A percentile compares a stretch with the other conserved stretches of the same genome.
phyloP scores from a whole-genome alignment of 2,329 filamentous ascomycete genomes.

The Nothopassalora personata region DNA sequence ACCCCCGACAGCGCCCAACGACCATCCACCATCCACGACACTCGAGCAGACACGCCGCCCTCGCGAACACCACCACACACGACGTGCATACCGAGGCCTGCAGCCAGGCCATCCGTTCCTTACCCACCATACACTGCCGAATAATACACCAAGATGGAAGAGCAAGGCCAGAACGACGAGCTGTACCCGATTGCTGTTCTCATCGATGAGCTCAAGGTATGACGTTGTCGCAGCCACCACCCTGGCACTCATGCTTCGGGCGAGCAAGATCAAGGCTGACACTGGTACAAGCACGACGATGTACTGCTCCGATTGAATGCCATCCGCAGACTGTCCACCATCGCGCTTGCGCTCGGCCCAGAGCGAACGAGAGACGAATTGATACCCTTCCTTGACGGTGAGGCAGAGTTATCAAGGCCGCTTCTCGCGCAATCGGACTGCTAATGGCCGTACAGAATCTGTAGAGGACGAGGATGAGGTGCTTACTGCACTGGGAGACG shows the following conservation, averaged over 20 bases:
- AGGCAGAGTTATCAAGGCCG: slow-evolving; percentile 36
- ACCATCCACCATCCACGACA: background rate
- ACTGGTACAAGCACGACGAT: slow-evolving; percentile 74
- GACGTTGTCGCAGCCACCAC: background rate
- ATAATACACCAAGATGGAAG: slow-evolving; percentile 64
- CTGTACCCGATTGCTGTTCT: slow-evolving; percentile 99
- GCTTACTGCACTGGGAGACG: slow-evolving; percentile 90
- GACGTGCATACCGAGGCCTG: slow-evolving; percentile 20
- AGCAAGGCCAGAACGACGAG: slow-evolving; percentile 86
- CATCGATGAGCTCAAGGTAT: slow-evolving; percentile 98
- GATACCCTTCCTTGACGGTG: slow-evolving; percentile 98
- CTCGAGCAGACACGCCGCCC: slow-evolving; percentile 8
- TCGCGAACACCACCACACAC: slow-evolving; percentile 5
- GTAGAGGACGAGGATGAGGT: slow-evolving; percentile 99
- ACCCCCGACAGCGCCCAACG: background rate
- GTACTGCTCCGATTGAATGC: slow-evolving; percentile 96
- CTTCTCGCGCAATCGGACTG: slow-evolving; percentile 6
- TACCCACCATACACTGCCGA: slow-evolving; percentile 11
- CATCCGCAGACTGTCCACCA: slow-evolving; percentile 95
- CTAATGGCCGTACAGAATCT: slow-evolving; percentile 63
- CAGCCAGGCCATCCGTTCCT: slow-evolving; percentile 25
- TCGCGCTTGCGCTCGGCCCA: slow-evolving; percentile 89
- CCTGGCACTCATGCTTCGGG: background rate
- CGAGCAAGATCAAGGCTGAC: slow-evolving; percentile 8
- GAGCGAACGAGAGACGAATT: slow-evolving; percentile 97